Percentiles rank a stretch among this genome's conserved stretches.
Conservation (phyloP, 345 rosid genomes). For the Aquilaria malaccensis region DNA sequence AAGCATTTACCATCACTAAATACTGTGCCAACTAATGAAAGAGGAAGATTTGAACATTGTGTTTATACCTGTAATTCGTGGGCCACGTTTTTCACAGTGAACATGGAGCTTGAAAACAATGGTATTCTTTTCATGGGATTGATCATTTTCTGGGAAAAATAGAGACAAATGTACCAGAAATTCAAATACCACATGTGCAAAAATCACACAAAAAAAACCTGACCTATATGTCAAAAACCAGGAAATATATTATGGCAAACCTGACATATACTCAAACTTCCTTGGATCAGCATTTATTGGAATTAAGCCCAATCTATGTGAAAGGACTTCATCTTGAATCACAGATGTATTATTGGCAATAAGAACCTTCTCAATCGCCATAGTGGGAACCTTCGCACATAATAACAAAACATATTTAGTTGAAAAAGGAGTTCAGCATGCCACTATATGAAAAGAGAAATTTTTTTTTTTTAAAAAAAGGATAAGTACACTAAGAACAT, state of each 20-base stretch:
- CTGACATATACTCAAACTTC: slow-evolving; percentile 80
- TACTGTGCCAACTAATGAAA: neutral
- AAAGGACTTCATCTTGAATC: slow-evolving; percentile 86
- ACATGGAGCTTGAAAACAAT: slow-evolving; percentile 90
- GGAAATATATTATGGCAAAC: slow-evolving; percentile 21
- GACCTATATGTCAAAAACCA: slow-evolving; percentile 1
- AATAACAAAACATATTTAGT: slow-evolving; percentile 5
- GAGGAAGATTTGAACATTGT: slow-evolving; percentile 6
- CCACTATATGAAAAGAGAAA: too few relatives aligned
- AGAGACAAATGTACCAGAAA: slow-evolving; percentile 4
- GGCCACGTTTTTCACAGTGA: slow-evolving; percentile 33
- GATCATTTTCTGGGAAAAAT: slow-evolving; percentile 50
- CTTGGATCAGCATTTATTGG: slow-evolving; percentile 82
- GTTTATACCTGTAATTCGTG: slow-evolving; percentile 53
- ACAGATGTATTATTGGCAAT: slow-evolving; percentile 84
- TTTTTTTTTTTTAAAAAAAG: neutral
- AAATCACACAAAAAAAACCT: neutral
- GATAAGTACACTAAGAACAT: neutral
- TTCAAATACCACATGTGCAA: neutral
- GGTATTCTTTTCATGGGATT: slow-evolving; percentile 82
- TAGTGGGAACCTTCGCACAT: slow-evolving; percentile 63
- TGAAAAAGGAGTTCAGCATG: too few relatives aligned
- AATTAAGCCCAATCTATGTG: slow-evolving; percentile 91
- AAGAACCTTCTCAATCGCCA: slow-evolving; percentile 94
- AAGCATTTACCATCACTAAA: slow-evolving; percentile 5